These are phyloP conservation scores for Crucibulum laeve DNA, from an alignment of 768 basidiomycete genomes.

Conservation along the genomic window DNA sequence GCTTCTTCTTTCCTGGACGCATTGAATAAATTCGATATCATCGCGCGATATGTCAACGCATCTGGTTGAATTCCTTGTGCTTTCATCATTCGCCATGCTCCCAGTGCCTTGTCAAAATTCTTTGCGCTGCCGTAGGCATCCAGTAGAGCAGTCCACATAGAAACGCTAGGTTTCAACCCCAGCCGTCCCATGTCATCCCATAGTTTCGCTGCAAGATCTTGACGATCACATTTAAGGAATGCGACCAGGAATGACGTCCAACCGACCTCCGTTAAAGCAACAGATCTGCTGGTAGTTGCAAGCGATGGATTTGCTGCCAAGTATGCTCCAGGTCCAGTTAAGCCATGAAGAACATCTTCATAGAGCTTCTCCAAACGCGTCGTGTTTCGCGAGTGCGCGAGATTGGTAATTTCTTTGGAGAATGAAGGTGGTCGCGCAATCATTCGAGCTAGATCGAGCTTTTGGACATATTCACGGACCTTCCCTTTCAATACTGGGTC, in stretches of 20 bases:
- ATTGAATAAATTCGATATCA: constrained; percentile 60
- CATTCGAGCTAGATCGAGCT: constrained; percentile 46
- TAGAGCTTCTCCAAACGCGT: constrained; percentile 44
- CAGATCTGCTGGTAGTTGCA: constrained; percentile 34
- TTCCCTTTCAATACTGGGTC: constrained; percentile 33
- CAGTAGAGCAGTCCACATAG: constrained; percentile 71
- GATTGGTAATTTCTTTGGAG: constrained; percentile 42
- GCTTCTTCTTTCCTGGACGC: constrained; percentile 48
- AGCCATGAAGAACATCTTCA: constrained; percentile 40
- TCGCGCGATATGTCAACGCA: constrained; percentile 59
- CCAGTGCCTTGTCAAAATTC: constrained; percentile 47
- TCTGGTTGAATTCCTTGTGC: constrained; percentile 55
- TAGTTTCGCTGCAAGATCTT: constrained; percentile 54
- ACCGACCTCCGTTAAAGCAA: constrained; percentile 49
- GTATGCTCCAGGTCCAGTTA: constrained; percentile 26
- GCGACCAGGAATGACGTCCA: constrained; percentile 68
- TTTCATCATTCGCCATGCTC: constrained; percentile 63
- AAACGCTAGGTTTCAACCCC: constrained; percentile 45
- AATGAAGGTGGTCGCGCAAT: constrained; percentile 47
- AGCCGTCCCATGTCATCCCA: constrained; percentile 64
- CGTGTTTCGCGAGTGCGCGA: constrained; percentile 28
- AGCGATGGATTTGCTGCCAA: constrained; percentile 43
- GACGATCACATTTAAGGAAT: constrained; percentile 52
- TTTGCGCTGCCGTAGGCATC: constrained; percentile 53
- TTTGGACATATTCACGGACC: constrained; percentile 39